Evolutionary conservation across 108 stramenopile species (phyloP).

Genomic region (Asterionellopsis glacialis): DNA sequence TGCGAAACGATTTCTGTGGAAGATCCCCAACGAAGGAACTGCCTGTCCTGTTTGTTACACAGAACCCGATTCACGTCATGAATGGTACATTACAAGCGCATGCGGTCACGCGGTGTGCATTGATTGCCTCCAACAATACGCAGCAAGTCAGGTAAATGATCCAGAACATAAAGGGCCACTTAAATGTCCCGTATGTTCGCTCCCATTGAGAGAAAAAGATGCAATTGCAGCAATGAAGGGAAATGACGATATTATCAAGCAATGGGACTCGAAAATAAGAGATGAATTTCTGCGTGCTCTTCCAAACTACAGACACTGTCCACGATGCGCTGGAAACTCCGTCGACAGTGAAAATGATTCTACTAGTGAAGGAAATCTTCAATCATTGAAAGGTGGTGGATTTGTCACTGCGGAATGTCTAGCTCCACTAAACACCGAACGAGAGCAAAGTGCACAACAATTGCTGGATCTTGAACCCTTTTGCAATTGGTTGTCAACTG

Average conservation of each 20-base stretch:
- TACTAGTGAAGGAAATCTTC: not conserved
- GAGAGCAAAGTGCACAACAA: conserved; percentile 31
- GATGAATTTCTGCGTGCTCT: conserved; percentile 48
- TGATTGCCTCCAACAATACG: conserved; percentile 49
- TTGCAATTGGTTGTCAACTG: conserved; percentile 8
- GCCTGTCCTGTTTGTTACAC: conserved; percentile 32
- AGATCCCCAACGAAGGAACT: conserved; percentile 11
- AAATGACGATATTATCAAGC: conserved; percentile 12
- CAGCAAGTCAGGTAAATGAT: conserved; percentile 45
- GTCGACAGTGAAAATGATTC: too few relatives aligned
- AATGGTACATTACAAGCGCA: conserved; percentile 54
- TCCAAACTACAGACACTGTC: conserved; percentile 55
- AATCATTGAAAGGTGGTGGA: conserved; percentile 36
- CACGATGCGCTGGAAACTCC: conserved; percentile 27
- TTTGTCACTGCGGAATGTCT: conserved; percentile 65
- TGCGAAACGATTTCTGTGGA: not conserved
- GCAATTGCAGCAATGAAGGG: conserved; percentile 43
- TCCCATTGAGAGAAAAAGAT: conserved; percentile 41
- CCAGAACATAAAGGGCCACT: conserved; percentile 51
- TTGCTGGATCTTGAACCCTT: too few relatives aligned
- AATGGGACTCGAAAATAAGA: conserved; percentile 52
- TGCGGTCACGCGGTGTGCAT: conserved; percentile 61
- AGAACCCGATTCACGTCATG: conserved; percentile 9
- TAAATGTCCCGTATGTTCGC: conserved; percentile 62
- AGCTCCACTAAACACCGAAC: conserved; percentile 39